Percentiles rank a stretch among this genome's conserved stretches.
Conservation (phyloP, 306 rosid genomes). For the Luffa aegyptiaca region DNA sequence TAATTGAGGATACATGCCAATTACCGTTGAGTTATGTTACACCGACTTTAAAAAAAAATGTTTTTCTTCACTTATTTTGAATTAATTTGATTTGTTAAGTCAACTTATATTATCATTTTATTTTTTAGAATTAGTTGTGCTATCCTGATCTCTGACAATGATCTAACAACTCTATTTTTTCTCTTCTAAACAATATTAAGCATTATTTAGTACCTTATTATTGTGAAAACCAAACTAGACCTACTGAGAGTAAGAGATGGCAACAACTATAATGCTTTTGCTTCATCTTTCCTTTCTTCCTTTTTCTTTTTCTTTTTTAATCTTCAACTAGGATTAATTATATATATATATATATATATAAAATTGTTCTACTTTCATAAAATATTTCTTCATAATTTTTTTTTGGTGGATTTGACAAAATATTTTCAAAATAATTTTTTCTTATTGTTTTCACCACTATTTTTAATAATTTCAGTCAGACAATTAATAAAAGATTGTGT, state of each 20-base stretch:
- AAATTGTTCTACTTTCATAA: not conserved
- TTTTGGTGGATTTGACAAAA: not conserved
- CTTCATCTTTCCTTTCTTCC: not conserved
- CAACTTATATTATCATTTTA: not conserved
- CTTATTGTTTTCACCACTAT: not conserved
- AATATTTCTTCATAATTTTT: not conserved
- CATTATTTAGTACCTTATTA: not conserved
- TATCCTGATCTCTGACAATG: not conserved
- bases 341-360: not conserved
- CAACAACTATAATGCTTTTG: slow-evolving; percentile 7
- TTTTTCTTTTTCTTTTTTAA: not conserved
- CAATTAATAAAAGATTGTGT: not conserved
- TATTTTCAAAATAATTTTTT: not conserved
- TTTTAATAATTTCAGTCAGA: not conserved
- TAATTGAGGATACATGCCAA: no score
- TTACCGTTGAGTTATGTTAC: no score
- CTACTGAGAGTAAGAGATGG: not conserved
- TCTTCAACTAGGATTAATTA: not conserved
- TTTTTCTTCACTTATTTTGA: not conserved
- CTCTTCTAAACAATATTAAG: not conserved
- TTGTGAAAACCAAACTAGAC: not conserved
- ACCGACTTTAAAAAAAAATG: not conserved
- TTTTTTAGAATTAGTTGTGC: not conserved
- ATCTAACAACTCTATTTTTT: not conserved
- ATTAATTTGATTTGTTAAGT: not conserved